Conservation (phyloP, 192 early-diverging fungal genomes). For the Allomyces arbusculus region DNA sequence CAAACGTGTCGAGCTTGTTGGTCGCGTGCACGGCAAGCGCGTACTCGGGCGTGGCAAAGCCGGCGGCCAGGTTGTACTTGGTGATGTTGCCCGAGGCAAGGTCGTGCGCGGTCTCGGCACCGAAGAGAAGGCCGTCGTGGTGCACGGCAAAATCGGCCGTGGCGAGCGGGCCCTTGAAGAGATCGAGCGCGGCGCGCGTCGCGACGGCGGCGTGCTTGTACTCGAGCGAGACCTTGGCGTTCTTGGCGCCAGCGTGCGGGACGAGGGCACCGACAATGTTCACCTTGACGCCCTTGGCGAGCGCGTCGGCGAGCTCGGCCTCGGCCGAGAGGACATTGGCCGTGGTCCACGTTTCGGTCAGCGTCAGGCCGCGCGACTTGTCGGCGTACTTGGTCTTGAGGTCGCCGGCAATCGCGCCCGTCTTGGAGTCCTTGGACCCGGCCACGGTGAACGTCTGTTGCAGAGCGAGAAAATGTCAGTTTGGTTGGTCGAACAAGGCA, state of each 20-base stretch:
- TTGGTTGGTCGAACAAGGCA: no score
- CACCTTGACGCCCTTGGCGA: slow-evolving; percentile 93
- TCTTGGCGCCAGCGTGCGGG: slow-evolving; percentile 63
- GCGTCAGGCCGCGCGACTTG: slow-evolving; percentile 77
- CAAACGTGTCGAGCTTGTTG: slow-evolving; percentile 72
- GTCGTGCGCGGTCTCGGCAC: slow-evolving; percentile 89
- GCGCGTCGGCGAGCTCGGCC: slow-evolving; percentile 80
- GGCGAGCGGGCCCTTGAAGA: slow-evolving; percentile 85
- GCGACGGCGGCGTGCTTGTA: slow-evolving; percentile 94
- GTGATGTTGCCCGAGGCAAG: slow-evolving; percentile 66
- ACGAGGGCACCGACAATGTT: slow-evolving; percentile 66
- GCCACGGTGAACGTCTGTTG: slow-evolving; percentile 81
- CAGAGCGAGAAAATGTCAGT: background rate
- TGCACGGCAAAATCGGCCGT: slow-evolving; percentile 73
- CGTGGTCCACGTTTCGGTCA: slow-evolving; percentile 96
- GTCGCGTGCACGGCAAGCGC: slow-evolving; percentile 68
- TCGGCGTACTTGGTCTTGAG: slow-evolving; percentile 95
- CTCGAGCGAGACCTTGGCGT: slow-evolving; percentile 58
- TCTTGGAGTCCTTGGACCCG: slow-evolving; percentile 87
- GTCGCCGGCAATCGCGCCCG: slow-evolving; percentile 80
- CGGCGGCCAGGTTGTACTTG: slow-evolving; percentile 74
- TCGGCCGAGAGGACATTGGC: slow-evolving; percentile 76
- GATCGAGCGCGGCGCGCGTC: slow-evolving; percentile 69
- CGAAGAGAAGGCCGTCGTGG: slow-evolving; percentile 69
- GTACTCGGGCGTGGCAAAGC: slow-evolving; percentile 76